Evolutionary conservation across 2,329 filamentous ascomycete genomes (phyloP), one percentile per base, ranked within the genome.

Genomic region (Aspergillus bombycis): DNA sequence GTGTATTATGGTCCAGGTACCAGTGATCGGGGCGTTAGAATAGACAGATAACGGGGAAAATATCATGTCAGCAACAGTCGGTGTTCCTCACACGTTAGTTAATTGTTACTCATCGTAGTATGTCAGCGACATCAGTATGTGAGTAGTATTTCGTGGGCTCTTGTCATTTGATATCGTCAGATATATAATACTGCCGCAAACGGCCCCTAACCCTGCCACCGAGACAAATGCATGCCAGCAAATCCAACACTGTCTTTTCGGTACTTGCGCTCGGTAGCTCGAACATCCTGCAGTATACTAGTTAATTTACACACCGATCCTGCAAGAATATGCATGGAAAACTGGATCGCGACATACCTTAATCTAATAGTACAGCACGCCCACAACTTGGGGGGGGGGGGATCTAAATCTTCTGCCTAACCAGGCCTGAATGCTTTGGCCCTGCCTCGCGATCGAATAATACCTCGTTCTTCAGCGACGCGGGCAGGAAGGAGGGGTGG

Each of bases 291-390:
- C 50, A 34, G 21, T 54, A 36, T 36, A 32, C 32, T 34, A 34
- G 9, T 34, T 34, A 41, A 6, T 41, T 12, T 9, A 28, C 11
- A 23, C n/a, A 21, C 50, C 32, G 30, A 54, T 7, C 12, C 52
- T 55, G 32, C 52, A 55, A 12, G 52, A 55, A 55, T 26, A 55
- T 38, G 34, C 52, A 55, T 55, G 30, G 14, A 38, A 36, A 34
- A 36, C n/a, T 36, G 30, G 32, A 54, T 16, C 14, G 21, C 12
- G 11, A 34, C 12, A 26, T 6, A 55, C 10, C 11, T 55, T 36
- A 54, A 21, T 32, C 32, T 32, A 36, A 53, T 23, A 38, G n/a
- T 36, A 21, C n/a, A 54, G 28, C 26, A 21, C 11, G 45, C 2
- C 23, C 10, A 4, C 26, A 12, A 36, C 34, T n/a, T 19, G 10